Base-by-base conservation (phyloP, 2,329 filamentous ascomycete species). In the Sporothrix mexicana region DNA sequence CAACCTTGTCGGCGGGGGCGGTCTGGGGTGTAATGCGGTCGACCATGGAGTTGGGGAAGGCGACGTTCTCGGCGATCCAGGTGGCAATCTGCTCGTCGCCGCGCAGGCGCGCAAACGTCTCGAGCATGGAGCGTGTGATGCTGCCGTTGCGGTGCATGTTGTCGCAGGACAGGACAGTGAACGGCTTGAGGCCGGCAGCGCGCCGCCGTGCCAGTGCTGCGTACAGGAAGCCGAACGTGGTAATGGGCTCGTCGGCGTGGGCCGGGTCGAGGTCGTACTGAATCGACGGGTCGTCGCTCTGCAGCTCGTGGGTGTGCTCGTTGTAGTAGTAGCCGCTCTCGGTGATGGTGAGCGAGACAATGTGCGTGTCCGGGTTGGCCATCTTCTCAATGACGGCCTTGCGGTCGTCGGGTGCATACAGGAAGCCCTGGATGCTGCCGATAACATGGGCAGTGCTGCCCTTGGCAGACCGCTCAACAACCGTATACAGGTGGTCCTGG, bases 271-370 rank as follows among this genome's bases (percentile, higher is more conserved):
- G 80, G 76, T 87, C 85, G 76, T 80, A 81, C 76, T 83, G 81
- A 69, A 87, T 87, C 76, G 87, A 85, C 9, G 84, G 80, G 77
- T 87, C 81, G 59, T 87, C 82, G 49, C 78, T 78, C 74, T 83
- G 79, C 73, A 87, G 81, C 80, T 87, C 79, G 80, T 87, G 85
- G n/a, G 85, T 85, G 82, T 87, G 86, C 78, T 87, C 85, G 77
- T 87, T 86, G 81, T 87, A 87, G 81, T 85, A 87, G 83, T 87
- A 87, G 74, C 85, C 85, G 77, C 83, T 86, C 80, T 87, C 85
- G 59, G 85, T 87, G 78, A 87, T 87, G 77, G 85, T 87, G 78
- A 87, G 78, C 17, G 85, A 87, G 45, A 87, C 85, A 74, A 87
- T 87, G 77, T 82, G 84, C 13, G 85, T 87, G 77, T 87, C 85